Percentiles rank a stretch among this genome's conserved stretches.
phyloP scores from a whole-genome alignment of 2,329 filamentous ascomycete genomes.

The Pestalotiopsis sp. region DNA sequence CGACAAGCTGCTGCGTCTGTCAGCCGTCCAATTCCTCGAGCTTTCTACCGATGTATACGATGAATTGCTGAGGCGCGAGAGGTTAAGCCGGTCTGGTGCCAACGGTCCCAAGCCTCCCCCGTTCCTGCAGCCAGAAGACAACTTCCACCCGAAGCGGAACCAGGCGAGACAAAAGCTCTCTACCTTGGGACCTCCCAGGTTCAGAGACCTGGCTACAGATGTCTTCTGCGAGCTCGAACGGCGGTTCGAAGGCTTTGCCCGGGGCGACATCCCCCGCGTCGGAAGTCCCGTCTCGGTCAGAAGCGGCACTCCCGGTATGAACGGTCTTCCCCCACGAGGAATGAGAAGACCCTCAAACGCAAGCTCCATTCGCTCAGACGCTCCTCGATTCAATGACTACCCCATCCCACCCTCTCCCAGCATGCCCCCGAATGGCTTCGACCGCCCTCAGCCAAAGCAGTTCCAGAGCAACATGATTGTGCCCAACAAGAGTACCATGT shows the following conservation, averaged over 20 bases:
- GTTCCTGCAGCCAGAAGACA: constrained; percentile 81
- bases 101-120: constrained; percentile 60
- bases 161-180: constrained; percentile 96
- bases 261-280: constrained; percentile 67
- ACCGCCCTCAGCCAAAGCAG: constrained; percentile 81
- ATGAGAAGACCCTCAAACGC: constrained; percentile 63
- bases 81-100: constrained; percentile 57
- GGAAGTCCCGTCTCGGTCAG: constrained; percentile 71
- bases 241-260: constrained; percentile 80
- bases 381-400: constrained; percentile 42
- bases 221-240: constrained; percentile 95
- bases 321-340: constrained; percentile 50
- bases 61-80: constrained; percentile 85
- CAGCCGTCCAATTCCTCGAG: constrained; percentile 92
- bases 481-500: constrained; percentile 96
- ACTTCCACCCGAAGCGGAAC: constrained; percentile 96
- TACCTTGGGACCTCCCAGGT: constrained; percentile 82
- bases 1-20: constrained; percentile 90
- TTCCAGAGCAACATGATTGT: constrained; percentile 96
- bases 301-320: constrained; percentile 63
- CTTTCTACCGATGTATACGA: constrained; percentile 97
- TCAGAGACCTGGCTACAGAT: constrained; percentile 90
- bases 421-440: constrained; percentile 64
- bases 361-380: constrained; percentile 57
- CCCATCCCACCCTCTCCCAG: constrained; percentile 63